These are phyloP conservation scores for Thermomyces lanuginosus DNA, from an alignment of 2,329 filamentous ascomycete species.

Conservation along the genomic window DNA sequence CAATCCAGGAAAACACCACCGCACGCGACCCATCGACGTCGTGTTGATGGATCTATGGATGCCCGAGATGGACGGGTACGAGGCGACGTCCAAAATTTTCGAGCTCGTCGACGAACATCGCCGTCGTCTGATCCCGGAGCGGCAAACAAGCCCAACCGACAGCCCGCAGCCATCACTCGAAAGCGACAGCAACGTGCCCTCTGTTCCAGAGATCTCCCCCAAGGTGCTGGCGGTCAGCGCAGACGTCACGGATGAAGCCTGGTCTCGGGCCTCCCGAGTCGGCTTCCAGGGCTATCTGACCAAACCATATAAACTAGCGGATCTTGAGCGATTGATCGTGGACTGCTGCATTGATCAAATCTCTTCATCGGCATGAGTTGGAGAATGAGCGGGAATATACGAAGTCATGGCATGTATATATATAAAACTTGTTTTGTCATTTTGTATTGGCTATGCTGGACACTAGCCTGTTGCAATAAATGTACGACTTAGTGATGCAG, in stretches of 20 bases:
- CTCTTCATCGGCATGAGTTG: not conserved
- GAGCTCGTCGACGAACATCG: slow-evolving; percentile 31
- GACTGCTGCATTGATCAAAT: slow-evolving; percentile 24
- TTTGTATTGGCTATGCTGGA: too few species aligned
- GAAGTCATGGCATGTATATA: not conserved
- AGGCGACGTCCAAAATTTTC: slow-evolving; percentile 48
- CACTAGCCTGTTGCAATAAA: too few species aligned
- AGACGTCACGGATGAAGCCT: slow-evolving; percentile 48
- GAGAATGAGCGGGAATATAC: slow-evolving; percentile 1
- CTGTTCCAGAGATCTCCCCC: slow-evolving; percentile 24
- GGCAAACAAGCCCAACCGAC: slow-evolving; percentile 3
- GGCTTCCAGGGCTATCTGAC: slow-evolving; percentile 55
- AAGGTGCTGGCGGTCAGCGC: slow-evolving; percentile 48
- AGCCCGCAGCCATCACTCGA: slow-evolving; percentile 1
- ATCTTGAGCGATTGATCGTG: slow-evolving; percentile 44
- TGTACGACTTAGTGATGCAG: too few species aligned
- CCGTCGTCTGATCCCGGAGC: slow-evolving; percentile 9
- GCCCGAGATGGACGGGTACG: slow-evolving; percentile 56
- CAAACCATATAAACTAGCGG: slow-evolving; percentile 48
- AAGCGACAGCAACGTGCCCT: slow-evolving; percentile 4
- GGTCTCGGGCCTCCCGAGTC: slow-evolving; percentile 42
- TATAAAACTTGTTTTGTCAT: not conserved
- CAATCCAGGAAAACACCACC: slow-evolving; percentile 11
- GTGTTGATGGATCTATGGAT: slow-evolving; percentile 65
- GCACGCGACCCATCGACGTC: slow-evolving; percentile 38